Base-by-base conservation (phyloP, 352 stramenopile genomes). In the Phytophthora colocasiae region DNA sequence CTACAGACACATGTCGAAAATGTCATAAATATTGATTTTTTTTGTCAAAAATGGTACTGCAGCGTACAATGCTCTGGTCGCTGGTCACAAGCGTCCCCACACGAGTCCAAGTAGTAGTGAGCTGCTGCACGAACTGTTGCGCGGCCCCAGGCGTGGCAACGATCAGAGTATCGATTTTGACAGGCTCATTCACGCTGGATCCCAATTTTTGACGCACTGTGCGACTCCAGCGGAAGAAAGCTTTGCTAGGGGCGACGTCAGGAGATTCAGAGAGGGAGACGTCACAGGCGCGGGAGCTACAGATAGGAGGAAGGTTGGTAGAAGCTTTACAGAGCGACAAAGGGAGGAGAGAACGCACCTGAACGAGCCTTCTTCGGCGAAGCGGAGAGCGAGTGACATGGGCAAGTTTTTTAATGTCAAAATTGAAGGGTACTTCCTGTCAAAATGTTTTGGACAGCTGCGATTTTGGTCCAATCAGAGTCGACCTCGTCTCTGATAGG, bases 211-310 rank as follows among this genome's bases (percentile, higher is more conserved):
- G 34, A 6, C 80, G 75, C 26, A 69, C 74, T 6, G 58, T 12
- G 34, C 78, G 78, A 50, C 73, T 87, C 83, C 83, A 92, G 6
- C 84, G 81, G 58, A 92, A 92, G 50, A 89, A 66, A 34, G 78
- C 75, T n/a, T 73, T 55, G 56, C 66, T 64, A 5, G 70, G 58
- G 0, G 58, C 26, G 22, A 65, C 45, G 19, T 71, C 58, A 3
- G 57, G 52, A 8, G 67, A 48, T 24, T 78, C 71, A 0, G 54
- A 43, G 38, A 75, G 72, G 14, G 73, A 71, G 7, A 72, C 39
- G n/a, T 71, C 69, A 9, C 77, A 70, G 1, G 75, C 73, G 15
- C 81, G 81, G 7, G 84, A 92, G 69, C 81, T 90, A 41, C 9
- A 58, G 9, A 48, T 11, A 44, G 7, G 57, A 15, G 22, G 34